phyloP scores from a whole-genome alignment of 192 early-diverging fungal genomes.

The Dissophora ornata region DNA sequence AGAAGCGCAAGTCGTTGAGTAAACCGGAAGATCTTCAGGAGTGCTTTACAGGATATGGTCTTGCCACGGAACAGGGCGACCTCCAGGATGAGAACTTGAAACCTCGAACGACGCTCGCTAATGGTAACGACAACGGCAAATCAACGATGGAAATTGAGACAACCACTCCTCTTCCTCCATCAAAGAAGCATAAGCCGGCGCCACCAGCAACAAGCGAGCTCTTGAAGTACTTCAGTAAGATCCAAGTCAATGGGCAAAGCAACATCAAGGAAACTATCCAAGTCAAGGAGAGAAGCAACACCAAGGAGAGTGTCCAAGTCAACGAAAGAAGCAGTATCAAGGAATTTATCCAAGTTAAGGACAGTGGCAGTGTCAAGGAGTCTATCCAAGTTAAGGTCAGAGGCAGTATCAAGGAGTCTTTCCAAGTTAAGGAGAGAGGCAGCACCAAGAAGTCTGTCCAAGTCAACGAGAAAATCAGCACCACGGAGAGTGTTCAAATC shows the following conservation, averaged over 20 bases:
- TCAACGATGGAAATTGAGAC: too few species aligned
- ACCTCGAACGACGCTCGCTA: too few species aligned
- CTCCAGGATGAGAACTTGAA: slow-evolving; percentile 46
- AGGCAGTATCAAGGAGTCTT: neutral
- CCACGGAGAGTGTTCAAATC: neutral
- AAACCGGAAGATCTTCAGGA: neutral
- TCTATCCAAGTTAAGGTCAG: neutral
- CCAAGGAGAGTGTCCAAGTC: neutral
- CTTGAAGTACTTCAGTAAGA: slow-evolving; percentile 19
- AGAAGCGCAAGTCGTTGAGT: slow-evolving; percentile 15
- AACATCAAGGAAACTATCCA: neutral
- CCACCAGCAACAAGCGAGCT: slow-evolving; percentile 4
- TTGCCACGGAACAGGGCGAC: neutral
- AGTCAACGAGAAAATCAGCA: neutral
- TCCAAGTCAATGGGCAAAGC: neutral
- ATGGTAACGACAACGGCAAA: too few species aligned
- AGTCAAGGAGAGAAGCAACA: neutral
- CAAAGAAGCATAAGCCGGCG: slow-evolving; percentile 22
- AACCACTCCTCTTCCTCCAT: slow-evolving; percentile 3
- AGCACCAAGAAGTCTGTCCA: neutral
- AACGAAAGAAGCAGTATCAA: neutral
- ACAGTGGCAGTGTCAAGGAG: neutral
- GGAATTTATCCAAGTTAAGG: neutral
- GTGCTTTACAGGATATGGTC: slow-evolving; percentile 14
- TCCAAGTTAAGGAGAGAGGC: neutral